A percentile compares a stretch with the other conserved stretches of the same genome.
These are phyloP conservation scores for Zalerion maritima DNA, from an alignment of 495 filamentous ascomycete genomes.

Conservation along the genomic window DNA sequence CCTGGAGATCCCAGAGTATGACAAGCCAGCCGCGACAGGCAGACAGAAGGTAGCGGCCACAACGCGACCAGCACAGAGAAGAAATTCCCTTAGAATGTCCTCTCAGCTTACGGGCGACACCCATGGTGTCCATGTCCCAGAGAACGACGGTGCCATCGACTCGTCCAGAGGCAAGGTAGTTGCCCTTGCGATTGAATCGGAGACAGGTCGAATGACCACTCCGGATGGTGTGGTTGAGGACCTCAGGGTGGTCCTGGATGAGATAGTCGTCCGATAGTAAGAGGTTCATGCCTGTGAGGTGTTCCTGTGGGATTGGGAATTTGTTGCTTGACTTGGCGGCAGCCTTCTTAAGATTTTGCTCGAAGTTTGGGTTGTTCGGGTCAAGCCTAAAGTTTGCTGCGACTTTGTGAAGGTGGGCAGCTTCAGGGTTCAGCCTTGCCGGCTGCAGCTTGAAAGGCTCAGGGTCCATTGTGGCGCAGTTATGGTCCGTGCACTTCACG, in stretches of 20 bases:
- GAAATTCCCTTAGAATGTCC: constrained; percentile 87
- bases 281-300: constrained; percentile 29
- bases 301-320: too few relatives aligned
- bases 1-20: constrained; percentile 83
- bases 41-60: constrained; percentile 85
- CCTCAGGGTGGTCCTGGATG: constrained; percentile 88
- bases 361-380: too few relatives aligned
- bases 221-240: constrained; percentile 71
- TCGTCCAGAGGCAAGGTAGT: constrained; percentile 85
- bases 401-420: too few relatives aligned
- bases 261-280: constrained; percentile 45
- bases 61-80: constrained; percentile 83
- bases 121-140: constrained; percentile 94
- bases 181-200: constrained; percentile 85
- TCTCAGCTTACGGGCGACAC: constrained; percentile 79
- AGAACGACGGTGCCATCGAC: constrained; percentile 89
- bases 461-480: too few relatives aligned
- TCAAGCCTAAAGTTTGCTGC: too few relatives aligned
- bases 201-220: constrained; percentile 49
- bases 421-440: too few relatives aligned
- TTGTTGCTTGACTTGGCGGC: too few relatives aligned
- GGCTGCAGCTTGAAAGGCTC: too few relatives aligned
- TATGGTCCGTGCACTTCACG: too few relatives aligned
- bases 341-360: too few relatives aligned
- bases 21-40: constrained; percentile 92